A percentile compares a stretch with the other conserved stretches of the same genome.
These are phyloP conservation scores for Silene noctiflora DNA, from an alignment of 179 eudicot genomes.

Conservation along the genomic window DNA sequence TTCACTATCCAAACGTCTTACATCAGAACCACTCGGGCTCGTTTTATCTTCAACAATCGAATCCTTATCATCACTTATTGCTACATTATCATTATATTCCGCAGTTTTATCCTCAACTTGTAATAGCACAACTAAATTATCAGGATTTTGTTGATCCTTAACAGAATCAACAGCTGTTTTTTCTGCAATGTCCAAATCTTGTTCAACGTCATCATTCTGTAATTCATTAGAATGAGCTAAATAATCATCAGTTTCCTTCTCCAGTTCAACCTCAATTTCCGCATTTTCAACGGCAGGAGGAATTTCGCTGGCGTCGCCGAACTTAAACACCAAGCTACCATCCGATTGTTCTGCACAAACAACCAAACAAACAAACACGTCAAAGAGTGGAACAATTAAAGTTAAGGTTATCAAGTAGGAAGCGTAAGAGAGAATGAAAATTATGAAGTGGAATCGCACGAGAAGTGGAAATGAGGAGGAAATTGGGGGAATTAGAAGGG, in stretches of 20 bases:
- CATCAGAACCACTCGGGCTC: background rate
- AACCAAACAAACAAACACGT: background rate
- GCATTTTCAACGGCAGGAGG: slow-evolving; percentile 13
- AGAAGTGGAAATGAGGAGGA: slow-evolving; percentile 27
- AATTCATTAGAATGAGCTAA: background rate
- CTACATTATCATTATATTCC: background rate
- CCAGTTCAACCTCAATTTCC: background rate
- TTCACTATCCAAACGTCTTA: background rate
- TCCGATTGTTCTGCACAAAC: slow-evolving; percentile 45
- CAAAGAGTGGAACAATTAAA: background rate
- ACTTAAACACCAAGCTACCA: slow-evolving; percentile 58
- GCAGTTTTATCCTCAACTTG: slow-evolving; percentile 9
- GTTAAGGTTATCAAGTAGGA: too few species aligned
- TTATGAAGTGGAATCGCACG: slow-evolving; percentile 13
- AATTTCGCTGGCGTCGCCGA: slow-evolving; percentile 46
- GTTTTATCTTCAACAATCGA: too few species aligned
- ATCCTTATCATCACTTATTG: background rate
- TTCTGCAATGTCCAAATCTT: background rate
- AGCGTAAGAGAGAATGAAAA: background rate
- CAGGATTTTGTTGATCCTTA: slow-evolving; percentile 14
- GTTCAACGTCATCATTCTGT: background rate
- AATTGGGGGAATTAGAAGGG: slow-evolving; percentile 15
- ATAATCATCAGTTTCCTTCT: background rate
- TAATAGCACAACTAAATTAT: background rate
- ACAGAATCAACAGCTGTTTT: background rate